These are phyloP conservation scores for Talaromyces funiculosus DNA, from an alignment of 2,329 filamentous ascomycete species.

Conservation along the genomic window DNA sequence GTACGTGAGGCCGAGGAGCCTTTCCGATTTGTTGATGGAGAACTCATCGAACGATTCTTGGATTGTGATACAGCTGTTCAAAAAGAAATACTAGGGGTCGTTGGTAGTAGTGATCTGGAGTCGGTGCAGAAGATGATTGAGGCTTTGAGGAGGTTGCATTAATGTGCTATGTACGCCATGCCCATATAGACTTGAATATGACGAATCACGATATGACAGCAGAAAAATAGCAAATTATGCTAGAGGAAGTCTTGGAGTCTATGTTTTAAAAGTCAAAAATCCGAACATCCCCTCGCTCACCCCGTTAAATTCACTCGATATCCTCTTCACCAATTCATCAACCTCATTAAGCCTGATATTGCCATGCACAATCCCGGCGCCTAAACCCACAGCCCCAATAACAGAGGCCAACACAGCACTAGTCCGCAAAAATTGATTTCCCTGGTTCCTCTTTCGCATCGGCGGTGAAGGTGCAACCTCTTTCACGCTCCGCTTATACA, in stretches of 20 bases:
- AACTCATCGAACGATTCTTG: constrained; percentile 80
- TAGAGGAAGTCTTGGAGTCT: neutral
- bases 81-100: constrained; percentile 46
- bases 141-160: constrained; percentile 49
- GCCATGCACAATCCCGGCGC: constrained; percentile 9
- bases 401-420: constrained; percentile 3
- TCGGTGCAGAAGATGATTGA: constrained; percentile 57
- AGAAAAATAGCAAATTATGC: neutral
- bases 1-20: constrained; percentile 68
- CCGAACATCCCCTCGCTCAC: neutral
- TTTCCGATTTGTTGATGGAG: constrained; percentile 84
- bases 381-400: constrained; percentile 11
- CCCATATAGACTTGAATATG: neutral
- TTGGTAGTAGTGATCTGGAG: constrained; percentile 52
- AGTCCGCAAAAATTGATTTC: neutral
- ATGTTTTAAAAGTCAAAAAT: neutral
- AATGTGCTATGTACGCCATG: constrained; percentile 1
- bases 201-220: neutral
- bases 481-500: constrained; percentile 20
- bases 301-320: constrained; percentile 13
- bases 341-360: constrained; percentile 3
- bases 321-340: constrained; percentile 2
- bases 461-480: constrained; percentile 13
- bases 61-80: constrained; percentile 59
- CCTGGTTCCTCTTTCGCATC: neutral